Evolutionary conservation across 2,329 filamentous ascomycete genomes (phyloP), one percentile per base, ranked within the genome.

Genomic region (Neonectria sp.): DNA sequence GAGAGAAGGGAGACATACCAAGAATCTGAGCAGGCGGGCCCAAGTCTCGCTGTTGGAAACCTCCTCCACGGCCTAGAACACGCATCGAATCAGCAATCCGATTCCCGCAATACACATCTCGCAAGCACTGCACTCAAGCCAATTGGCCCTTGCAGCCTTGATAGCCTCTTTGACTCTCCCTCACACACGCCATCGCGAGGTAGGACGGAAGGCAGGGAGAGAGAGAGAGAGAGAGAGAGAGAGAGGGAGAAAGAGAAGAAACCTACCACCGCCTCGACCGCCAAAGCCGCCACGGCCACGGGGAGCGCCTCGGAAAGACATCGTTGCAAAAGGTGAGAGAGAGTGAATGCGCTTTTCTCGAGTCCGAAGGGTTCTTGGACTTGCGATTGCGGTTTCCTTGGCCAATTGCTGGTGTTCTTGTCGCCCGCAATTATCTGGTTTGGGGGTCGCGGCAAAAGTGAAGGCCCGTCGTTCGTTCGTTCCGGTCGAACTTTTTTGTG

Each of bases 231-330:
- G 7, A 43, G 6, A 43, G 43, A 13, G 35, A 17, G 13, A 37
- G 15, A 37, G 35, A 3, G 15, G 11, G 6, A 9, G 40, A 45
- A 12, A n/a, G 7, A 45, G 29, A 24, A 43, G 37, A 59, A 59
- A 73, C 77, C 49, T 78, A 79, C 79, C 79, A 71, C 80, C 79
- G 65, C 80, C 79, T 68, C 79, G 77, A 66, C 77, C 77, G 68
- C 79, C 77, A 67, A 79, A 78, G 66, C 79, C 78, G 62, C 80
- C 77, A 70, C 79, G 75, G 69, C 76, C 77, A 68, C 79, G 77
- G 69, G 76, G 77, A 71, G 77, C 77, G 68, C 79, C 80, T 77
- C 80, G 79, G 77, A 82, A 82, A 73, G 80, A 82, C 80, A 82
- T 82, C 65, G 67, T 73, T 63, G 70, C 63, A 17, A 17, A 40